Evolutionary conservation across 805 yeast species (phyloP).

Genomic region (Lipomyces chichibuensis): DNA sequence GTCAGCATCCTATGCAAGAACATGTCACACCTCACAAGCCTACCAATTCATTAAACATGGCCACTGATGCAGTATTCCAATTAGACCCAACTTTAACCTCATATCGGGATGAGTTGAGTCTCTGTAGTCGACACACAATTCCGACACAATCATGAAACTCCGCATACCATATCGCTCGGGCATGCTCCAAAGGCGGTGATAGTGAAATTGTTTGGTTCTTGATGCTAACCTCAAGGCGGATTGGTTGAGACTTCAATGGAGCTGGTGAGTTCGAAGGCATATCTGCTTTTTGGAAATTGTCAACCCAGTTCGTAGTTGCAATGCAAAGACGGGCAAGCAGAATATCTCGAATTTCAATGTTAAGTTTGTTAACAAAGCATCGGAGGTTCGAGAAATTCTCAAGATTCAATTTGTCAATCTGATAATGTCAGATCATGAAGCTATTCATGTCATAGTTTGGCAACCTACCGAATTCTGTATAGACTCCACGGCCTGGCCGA

Average conservation of each 20-base stretch:
- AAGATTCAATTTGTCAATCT: constrained; percentile 37
- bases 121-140: constrained; percentile 23
- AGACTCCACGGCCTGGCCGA: constrained; percentile 37
- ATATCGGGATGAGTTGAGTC: constrained; percentile 32
- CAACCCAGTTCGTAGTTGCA: constrained; percentile 38
- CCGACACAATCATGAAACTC: constrained; percentile 34
- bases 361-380: constrained; percentile 44
- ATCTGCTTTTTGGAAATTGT: constrained; percentile 19
- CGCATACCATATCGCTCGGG: constrained; percentile 35
- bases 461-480: constrained; percentile 44
- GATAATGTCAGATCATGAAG: neutral
- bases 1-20: neutral
- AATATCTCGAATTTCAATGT: constrained; percentile 41
- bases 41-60: constrained; percentile 17
- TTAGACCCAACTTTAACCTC: constrained; percentile 11
- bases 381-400: constrained; percentile 47
- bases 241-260: constrained; percentile 5
- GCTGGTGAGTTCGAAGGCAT: constrained; percentile 10
- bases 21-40: neutral
- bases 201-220: constrained; percentile 40
- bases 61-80: neutral
- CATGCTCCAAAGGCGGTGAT: constrained; percentile 40
- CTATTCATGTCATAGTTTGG: neutral
- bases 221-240: constrained; percentile 39
- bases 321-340: constrained; percentile 42